Conservation (phyloP, 805 yeast species). For the Dipodascus geniculatus region DNA sequence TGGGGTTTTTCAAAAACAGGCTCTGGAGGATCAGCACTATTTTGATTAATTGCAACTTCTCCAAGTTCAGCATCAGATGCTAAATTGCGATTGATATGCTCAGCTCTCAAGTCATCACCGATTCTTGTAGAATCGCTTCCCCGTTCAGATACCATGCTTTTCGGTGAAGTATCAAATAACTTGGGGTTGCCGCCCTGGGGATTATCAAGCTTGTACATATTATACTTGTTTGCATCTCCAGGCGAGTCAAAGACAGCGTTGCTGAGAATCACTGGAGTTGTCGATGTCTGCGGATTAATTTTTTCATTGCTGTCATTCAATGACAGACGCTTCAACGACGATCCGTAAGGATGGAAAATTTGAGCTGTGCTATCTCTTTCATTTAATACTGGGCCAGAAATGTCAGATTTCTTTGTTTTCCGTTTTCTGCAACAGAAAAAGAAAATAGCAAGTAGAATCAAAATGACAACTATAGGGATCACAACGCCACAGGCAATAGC, state of each 20-base stretch:
- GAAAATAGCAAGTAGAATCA: conserved; percentile 40
- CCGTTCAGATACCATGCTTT: neutral
- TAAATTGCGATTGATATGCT: neutral
- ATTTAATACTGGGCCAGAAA: neutral
- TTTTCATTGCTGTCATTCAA: conserved; percentile 25
- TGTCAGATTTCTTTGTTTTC: conserved; percentile 23
- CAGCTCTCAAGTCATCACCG: conserved; percentile 18
- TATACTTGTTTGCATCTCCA: neutral
- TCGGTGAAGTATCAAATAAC: neutral
- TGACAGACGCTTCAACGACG: conserved; percentile 16
- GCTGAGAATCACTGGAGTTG: neutral
- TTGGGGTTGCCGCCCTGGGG: neutral
- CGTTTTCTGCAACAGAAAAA: conserved; percentile 48
- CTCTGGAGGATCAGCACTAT: neutral
- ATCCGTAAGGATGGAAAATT: neutral
- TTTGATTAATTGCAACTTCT: neutral
- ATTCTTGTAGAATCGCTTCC: neutral
- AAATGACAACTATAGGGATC: conserved; percentile 40
- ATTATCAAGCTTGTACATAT: neutral
- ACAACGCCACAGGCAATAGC: conserved; percentile 90
- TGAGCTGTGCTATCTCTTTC: neutral
- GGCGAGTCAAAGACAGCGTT: neutral
- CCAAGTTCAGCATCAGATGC: neutral
- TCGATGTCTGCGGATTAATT: conserved; percentile 13
- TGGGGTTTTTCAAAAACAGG: conserved; percentile 28